A percentile compares a stretch with the other conserved stretches of the same genome.
phyloP scores from a whole-genome alignment of 2,329 filamentous ascomycete species.

The Capronia americana region DNA sequence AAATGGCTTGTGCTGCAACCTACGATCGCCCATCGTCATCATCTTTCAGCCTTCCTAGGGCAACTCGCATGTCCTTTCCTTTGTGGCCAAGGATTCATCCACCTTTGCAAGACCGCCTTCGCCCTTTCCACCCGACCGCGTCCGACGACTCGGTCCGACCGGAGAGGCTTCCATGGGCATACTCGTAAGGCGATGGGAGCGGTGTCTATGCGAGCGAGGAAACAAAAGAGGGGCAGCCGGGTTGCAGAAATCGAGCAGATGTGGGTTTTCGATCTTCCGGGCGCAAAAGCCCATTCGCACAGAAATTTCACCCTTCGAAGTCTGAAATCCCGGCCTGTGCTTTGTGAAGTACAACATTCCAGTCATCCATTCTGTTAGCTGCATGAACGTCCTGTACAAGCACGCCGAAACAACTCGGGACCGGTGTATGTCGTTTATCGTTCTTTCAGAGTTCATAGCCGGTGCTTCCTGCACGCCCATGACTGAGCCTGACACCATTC shows the following conservation, averaged over 20 bases:
- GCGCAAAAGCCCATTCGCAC: conserved; percentile 7
- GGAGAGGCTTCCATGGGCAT: background rate
- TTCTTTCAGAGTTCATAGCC: background rate
- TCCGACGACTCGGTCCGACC: background rate
- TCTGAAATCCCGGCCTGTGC: background rate
- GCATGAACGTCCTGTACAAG: background rate
- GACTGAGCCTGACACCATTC: conserved; percentile 12
- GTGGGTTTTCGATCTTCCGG: background rate
- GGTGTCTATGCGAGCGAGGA: background rate
- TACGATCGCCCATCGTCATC: conserved; percentile 16
- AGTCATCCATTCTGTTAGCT: background rate
- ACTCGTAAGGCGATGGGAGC: background rate
- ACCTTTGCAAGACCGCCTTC: background rate
- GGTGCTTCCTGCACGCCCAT: conserved; percentile 6
- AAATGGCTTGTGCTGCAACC: conserved; percentile 4
- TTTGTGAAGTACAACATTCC: background rate
- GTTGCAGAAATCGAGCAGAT: background rate
- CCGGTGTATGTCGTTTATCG: background rate
- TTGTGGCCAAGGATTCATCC: background rate
- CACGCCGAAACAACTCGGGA: background rate
- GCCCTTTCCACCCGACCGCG: background rate
- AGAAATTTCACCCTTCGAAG: background rate
- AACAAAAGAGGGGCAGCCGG: conserved; percentile 5
- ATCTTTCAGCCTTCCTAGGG: conserved; percentile 12
- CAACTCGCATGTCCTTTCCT: background rate